Base-by-base conservation (phyloP, 352 stramenopile genomes). In the Phytophthora fragariaefolia region DNA sequence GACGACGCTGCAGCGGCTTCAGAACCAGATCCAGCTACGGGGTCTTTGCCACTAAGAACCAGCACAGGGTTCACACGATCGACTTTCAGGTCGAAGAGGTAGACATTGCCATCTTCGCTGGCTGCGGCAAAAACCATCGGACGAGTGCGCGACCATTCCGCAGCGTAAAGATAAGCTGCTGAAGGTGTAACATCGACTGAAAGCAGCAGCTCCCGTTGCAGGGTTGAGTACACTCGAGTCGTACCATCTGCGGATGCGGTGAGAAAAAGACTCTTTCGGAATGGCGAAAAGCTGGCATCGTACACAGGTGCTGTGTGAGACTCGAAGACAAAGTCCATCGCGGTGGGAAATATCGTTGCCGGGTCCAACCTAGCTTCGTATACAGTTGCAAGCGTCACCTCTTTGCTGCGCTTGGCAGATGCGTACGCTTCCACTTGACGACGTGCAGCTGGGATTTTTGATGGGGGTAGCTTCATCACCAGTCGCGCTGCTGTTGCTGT, bases 261-360 rank as follows among this genome's bases (percentile, higher is more conserved):
- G 28, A 96, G 73, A 52, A 96, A 93, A 17, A 96, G 32, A 47
- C 80, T 90, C 43, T 91, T 89, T 58, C 88, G 82, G 48, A 96
- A 97, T 1, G 89, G 89, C 27, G 87, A 96, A 48, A 91, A 96
- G 34, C 80, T 79, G 30, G 90, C 71, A 48, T 83, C 85, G 66
- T 93, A 92, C 23, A 97, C 86, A 3, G 90, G 86, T 6, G 87
- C 88, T 5, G 71, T 75, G 48, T 97, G 90, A 20, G 67, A 42
- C 15, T 90, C 83, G 47, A 93, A 94, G 28, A 81, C 71, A 54
- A 95, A 95, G 70, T 92, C 82, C 63, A 90, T 83, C 22, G 79
- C 87, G 32, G 71, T 87, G 10, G 81, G 77, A 43, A 86, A 96
- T 22, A 95, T 65, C 27, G 63, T 63, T 38, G 64, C 47, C 3